phyloP scores from a whole-genome alignment of 2,329 filamentous ascomycete species.

The Neocucurbitaria cava region DNA sequence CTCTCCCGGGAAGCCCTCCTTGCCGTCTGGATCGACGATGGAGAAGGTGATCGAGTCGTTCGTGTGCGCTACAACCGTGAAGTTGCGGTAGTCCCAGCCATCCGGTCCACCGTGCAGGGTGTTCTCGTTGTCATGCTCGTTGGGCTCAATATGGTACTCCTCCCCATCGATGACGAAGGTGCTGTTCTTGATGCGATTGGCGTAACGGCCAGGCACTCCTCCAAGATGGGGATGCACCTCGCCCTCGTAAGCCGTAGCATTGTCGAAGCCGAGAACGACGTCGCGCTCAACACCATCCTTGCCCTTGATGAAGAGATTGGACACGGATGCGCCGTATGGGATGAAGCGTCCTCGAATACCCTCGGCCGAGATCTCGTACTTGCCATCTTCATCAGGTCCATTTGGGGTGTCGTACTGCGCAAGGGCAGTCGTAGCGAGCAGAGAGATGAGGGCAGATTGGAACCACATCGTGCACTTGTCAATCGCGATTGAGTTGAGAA shows the following conservation, averaged over 20 bases:
- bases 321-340: constrained; percentile 75
- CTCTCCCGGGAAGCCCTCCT: constrained; percentile 80
- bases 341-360: constrained; percentile 74
- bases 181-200: constrained; percentile 81
- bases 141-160: constrained; percentile 65
- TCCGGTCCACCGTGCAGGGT: constrained; percentile 74
- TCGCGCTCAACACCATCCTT: constrained; percentile 72
- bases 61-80: constrained; percentile 74
- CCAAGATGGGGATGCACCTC: constrained; percentile 77
- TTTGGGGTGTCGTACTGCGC: constrained; percentile 32
- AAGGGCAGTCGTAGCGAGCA: constrained; percentile 35
- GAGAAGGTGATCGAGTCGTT: constrained; percentile 75
- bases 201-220: constrained; percentile 76
- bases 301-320: constrained; percentile 74
- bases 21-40: constrained; percentile 74
- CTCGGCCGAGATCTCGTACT: constrained; percentile 74
- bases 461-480: constrained; percentile 37
- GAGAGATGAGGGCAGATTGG: constrained; percentile 21
- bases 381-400: constrained; percentile 54
- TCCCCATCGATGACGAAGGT: constrained; percentile 72
- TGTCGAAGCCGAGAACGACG: constrained; percentile 77
- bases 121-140: constrained; percentile 62
- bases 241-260: constrained; percentile 72
- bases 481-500: constrained; percentile 20
- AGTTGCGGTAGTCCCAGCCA: constrained; percentile 80